Base-by-base conservation (phyloP, 768 basidiomycete species). In the Guyanaporus albipodus region DNA sequence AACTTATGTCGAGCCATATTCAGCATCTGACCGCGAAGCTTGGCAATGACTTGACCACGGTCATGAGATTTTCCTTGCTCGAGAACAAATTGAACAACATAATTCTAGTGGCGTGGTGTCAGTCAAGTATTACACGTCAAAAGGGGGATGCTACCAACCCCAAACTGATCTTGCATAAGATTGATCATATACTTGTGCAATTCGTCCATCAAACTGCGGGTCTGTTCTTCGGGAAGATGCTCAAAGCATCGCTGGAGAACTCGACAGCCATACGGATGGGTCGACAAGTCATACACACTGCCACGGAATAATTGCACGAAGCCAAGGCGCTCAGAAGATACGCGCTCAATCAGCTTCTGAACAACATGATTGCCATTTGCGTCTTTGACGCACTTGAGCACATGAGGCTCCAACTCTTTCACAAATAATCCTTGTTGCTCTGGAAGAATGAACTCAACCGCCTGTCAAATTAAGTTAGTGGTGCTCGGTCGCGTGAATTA, bases 281-380 rank as follows among this genome's bases (percentile, higher is more conserved):
- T 86, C 1, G 91, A 80, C 19, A 98, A 73, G 47, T 87, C 83
- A 49, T 80, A 79, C 22, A 95, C 86, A 52, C 85, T 83, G 6
- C 86, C 87, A 5, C 78, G 73, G 72, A 96, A 93, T 5, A 75
- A 70, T 36, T 76, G 72, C 42, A 96, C 77, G 61, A 94, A 92
- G 4, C 73, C 74, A 26, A 93, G 73, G 17, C 83, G 81, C 19
- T 92, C 87, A 6, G 87, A 73, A 15, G 83, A 73, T 21, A 94
- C 84, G 8, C 82, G 76, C 62, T 92, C 84, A 44, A 98, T 79
- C 35, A 96, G 71, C 55, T 92, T 93, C 73, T 97, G 90, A 42
- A 93, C 79, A 66, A 96, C 94, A 69, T 98, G 94, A 57, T 98
- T 98, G 46, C 90, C 92, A 57, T 97, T 93, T 17, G 85, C 79